Percentiles rank a stretch among this genome's conserved stretches.
These are phyloP conservation scores for Naematelia encephala DNA, from an alignment of 768 basidiomycete genomes.

Conservation along the genomic window DNA sequence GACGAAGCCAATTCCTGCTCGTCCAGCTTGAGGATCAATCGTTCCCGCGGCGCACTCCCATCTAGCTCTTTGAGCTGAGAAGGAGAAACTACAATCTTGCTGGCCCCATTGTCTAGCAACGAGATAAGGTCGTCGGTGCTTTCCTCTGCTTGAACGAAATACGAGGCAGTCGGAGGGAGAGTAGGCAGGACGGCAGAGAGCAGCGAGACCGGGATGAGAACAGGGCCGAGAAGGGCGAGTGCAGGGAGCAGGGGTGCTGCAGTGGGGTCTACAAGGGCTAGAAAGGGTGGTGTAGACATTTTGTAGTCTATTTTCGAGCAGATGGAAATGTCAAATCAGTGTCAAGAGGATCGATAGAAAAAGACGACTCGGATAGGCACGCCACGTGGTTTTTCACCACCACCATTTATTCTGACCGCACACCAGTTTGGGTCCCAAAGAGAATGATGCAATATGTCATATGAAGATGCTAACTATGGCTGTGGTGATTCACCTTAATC, in stretches of 20 bases:
- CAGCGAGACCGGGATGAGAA: conserved; percentile 57
- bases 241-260: conserved; percentile 58
- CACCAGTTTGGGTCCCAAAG: too few species aligned
- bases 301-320: background rate
- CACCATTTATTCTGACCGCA: too few species aligned
- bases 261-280: conserved; percentile 48
- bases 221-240: conserved; percentile 71
- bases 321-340: too few species aligned
- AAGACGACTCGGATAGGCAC: background rate
- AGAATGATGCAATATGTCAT: too few species aligned
- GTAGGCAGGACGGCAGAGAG: conserved; percentile 45
- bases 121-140: conserved; percentile 29
- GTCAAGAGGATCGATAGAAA: too few species aligned
- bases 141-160: conserved; percentile 35
- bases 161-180: conserved; percentile 48
- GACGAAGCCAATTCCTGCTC: conserved; percentile 64
- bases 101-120: conserved; percentile 74
- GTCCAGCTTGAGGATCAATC: conserved; percentile 73
- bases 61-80: conserved; percentile 49
- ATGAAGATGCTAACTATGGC: too few species aligned
- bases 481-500: too few species aligned
- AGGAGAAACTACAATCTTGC: conserved; percentile 72
- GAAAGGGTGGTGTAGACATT: conserved; percentile 47
- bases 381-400: background rate
- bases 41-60: conserved; percentile 67